Evolutionary conservation across 176 grass and related monocot species (phyloP).

Genomic region (Lolium rigidum): DNA sequence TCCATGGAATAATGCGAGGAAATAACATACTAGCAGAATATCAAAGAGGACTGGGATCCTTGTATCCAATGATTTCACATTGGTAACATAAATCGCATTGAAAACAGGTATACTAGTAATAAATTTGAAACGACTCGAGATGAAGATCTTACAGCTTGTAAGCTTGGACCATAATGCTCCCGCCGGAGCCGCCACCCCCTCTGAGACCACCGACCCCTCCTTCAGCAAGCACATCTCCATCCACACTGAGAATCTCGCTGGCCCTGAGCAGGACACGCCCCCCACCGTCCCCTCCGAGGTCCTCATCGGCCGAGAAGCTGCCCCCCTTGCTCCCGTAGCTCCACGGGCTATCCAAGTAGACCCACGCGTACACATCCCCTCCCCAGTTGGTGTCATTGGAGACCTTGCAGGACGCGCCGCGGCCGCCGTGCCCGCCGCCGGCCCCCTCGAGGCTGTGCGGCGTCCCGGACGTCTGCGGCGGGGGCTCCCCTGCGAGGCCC

Average conservation of each 20-base stretch:
- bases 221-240: slow-evolving; percentile 79
- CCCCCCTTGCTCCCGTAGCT: slow-evolving; percentile 94
- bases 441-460: slow-evolving; percentile 74
- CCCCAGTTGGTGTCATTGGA: slow-evolving; percentile 93
- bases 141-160: slow-evolving; percentile 87
- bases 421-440: slow-evolving; percentile 86
- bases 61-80: not conserved
- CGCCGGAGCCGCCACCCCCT: slow-evolving; percentile 87
- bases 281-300: slow-evolving; percentile 74
- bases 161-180: slow-evolving; percentile 89
- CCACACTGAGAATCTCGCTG: slow-evolving; percentile 49
- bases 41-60: not conserved
- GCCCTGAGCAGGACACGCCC: slow-evolving; percentile 68
- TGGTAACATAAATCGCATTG: not conserved
- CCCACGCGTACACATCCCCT: slow-evolving; percentile 91
- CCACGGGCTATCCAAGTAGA: slow-evolving; percentile 64
- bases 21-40: not conserved
- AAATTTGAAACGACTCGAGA: not conserved
- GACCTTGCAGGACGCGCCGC: slow-evolving; percentile 77
- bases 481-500: slow-evolving; percentile 55
- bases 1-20: not conserved
- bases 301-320: slow-evolving; percentile 42
- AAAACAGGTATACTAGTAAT: slow-evolving; percentile 3
- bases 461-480: slow-evolving; percentile 90
- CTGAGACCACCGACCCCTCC: slow-evolving; percentile 75